Evolutionary conservation across 2,329 filamentous ascomycete genomes (phyloP), one percentile per base, ranked within the genome.

Genomic region (Fusarium fujikuroi): DNA sequence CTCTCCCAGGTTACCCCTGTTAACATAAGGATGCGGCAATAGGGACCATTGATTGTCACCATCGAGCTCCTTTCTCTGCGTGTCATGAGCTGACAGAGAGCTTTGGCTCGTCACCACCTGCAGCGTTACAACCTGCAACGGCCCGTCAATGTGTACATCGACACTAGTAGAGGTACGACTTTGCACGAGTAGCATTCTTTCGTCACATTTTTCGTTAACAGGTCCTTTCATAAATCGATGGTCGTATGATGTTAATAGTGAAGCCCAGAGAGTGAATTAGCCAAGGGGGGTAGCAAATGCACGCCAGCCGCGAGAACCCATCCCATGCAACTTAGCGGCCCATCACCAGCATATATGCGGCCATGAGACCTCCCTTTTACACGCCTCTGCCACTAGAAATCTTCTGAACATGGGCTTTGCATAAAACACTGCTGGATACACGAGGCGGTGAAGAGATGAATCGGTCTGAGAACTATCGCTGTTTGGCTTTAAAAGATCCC

Each of bases 361-460:
- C 75, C 67, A 74, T 69, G 56, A 76, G 67, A 67, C 70, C 69
- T 75, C 64, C 74, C 70, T 75, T 62, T 42, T 49, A 59, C 60
- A 56, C 47, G 37, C 68, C 53, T 73, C 75, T 75, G 66, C 76
- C 76, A 77, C 73, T 70, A 72, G 66, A 62, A 64, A 42, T 53
- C 60, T 65, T 63, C 53, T 68, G 47, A 64, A 66, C 69, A 49
- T 63, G 49, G 37, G 50, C 61, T 71, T 66, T 78, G 75, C 76
- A 77, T 77, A 65, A 69, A 64, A 56, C 63, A 68, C 65, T 72
- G 52, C 54, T 74, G 75, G 69, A 66, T 69, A 77, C 67, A 37
- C 34, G 73, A 77, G 66, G 76, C 76, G 76, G 76, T 78, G 76
- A 78, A 74, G 70, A 69, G 47, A 59, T 58, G 54, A 75, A 75